A percentile compares a stretch with the other conserved stretches of the same genome.
Conservation (phyloP, 2,329 filamentous ascomycete species). For the Scedosporium apiospermum region DNA sequence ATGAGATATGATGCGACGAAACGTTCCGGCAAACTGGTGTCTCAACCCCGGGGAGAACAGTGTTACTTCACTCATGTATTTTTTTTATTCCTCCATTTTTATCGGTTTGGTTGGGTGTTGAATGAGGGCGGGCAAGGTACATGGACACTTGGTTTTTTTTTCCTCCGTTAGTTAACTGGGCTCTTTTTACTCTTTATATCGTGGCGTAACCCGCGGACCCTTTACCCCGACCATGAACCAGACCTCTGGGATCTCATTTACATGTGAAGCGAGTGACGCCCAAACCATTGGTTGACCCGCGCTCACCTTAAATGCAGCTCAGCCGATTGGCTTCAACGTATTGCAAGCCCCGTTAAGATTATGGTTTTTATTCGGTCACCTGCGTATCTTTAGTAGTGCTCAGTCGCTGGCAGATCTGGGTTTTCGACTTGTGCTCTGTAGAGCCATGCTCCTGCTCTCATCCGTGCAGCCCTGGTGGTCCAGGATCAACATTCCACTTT, state of each 20-base stretch:
- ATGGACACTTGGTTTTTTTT: slow-evolving; percentile 4
- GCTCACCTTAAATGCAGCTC: no score
- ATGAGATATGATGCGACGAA: slow-evolving; percentile 7
- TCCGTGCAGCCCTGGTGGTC: no score
- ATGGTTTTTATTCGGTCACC: no score
- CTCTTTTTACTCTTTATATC: not conserved
- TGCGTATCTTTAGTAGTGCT: no score
- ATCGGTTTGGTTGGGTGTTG: slow-evolving; percentile 7
- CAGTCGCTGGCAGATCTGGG: no score
- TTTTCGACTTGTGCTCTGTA: no score
- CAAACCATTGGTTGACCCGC: no score
- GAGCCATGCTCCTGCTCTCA: no score
- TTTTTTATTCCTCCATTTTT: slow-evolving; percentile 3
- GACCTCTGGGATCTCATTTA: not conserved
- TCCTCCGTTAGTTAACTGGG: not conserved
- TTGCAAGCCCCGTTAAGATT: no score
- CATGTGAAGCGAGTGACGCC: no score
- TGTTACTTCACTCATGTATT: slow-evolving; percentile 3
- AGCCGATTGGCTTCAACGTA: no score
- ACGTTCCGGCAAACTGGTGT: not conserved
- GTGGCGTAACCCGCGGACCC: not conserved
- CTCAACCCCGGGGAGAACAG: not conserved
- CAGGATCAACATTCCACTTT: no score
- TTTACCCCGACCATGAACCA: not conserved
- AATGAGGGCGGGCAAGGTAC: slow-evolving; percentile 5